Evolutionary conservation across 257 asterid species (phyloP).

Genomic region (Parsonsia alboflavescens): DNA sequence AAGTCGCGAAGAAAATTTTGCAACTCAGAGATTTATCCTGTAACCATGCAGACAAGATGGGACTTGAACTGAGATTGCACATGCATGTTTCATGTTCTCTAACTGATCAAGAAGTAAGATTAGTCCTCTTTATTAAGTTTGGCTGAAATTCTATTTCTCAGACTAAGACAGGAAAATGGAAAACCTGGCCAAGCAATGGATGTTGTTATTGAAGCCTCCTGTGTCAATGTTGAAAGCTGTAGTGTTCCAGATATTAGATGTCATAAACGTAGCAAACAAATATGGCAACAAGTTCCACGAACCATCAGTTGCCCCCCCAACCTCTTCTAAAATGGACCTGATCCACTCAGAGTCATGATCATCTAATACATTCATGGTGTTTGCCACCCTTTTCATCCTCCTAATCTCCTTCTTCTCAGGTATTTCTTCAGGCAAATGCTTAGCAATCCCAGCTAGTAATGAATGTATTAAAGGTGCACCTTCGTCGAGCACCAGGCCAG

Average conservation of each 20-base stretch:
- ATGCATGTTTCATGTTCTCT: neutral
- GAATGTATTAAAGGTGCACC: slow-evolving; percentile 96
- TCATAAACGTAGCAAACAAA: slow-evolving; percentile 84
- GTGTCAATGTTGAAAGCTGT: slow-evolving; percentile 86
- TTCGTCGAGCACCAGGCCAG: slow-evolving; percentile 69
- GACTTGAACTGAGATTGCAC: neutral
- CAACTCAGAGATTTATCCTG: neutral
- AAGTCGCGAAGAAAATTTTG: neutral
- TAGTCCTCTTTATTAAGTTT: neutral
- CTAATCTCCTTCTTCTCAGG: slow-evolving; percentile 88
- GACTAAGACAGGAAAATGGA: slow-evolving; percentile 6
- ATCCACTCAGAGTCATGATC: slow-evolving; percentile 94
- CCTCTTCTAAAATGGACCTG: slow-evolving; percentile 79
- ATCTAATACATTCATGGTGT: slow-evolving; percentile 47
- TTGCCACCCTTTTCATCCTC: slow-evolving; percentile 89
- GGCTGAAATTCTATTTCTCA: neutral
- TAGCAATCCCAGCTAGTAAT: slow-evolving; percentile 62
- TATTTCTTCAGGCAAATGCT: slow-evolving; percentile 76
- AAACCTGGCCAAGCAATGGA: slow-evolving; percentile 90
- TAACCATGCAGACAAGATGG: neutral
- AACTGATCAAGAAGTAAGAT: neutral
- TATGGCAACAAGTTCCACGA: slow-evolving; percentile 95
- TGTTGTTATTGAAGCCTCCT: slow-evolving; percentile 92
- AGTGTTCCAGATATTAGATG: slow-evolving; percentile 75
- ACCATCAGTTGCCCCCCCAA: slow-evolving; percentile 87